Percentiles rank a stretch among this genome's conserved stretches.
phyloP scores from a whole-genome alignment of 75 land plant species.

The Picea sitchensis region DNA sequence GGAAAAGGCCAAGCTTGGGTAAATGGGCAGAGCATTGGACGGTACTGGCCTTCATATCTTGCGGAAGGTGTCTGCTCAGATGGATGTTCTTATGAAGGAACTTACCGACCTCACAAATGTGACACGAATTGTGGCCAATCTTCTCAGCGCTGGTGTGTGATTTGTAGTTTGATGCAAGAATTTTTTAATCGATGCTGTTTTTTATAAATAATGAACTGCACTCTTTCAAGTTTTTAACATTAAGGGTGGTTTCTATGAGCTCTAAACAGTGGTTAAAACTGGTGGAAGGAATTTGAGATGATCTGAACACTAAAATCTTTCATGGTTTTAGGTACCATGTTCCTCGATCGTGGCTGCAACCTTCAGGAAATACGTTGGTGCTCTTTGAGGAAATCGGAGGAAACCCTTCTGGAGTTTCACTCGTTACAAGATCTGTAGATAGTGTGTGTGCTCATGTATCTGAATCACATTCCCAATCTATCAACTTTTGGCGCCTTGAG shows the following conservation, averaged over 20 bases:
- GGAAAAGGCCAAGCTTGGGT: constrained; percentile 95
- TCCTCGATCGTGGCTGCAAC: constrained; percentile 68
- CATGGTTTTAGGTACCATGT: constrained; percentile 62
- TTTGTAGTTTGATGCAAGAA: neutral
- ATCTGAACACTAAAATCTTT: neutral
- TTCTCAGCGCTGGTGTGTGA: constrained; percentile 81
- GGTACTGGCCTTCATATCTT: constrained; percentile 79
- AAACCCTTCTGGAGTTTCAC: constrained; percentile 42
- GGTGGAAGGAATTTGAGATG: neutral
- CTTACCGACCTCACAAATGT: constrained; percentile 57
- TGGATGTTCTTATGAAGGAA: constrained; percentile 65
- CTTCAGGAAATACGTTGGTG: constrained; percentile 70
- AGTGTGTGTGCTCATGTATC: constrained; percentile 72
- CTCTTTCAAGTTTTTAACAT: neutral
- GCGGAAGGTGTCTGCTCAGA: constrained; percentile 33
- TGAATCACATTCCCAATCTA: constrained; percentile 56
- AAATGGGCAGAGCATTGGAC: constrained; percentile 79
- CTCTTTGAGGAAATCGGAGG: constrained; percentile 88
- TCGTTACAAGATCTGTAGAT: constrained; percentile 56
- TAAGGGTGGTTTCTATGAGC: neutral
- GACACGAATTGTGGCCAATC: constrained; percentile 59
- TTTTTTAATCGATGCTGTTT: neutral
- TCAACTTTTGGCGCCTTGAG: constrained; percentile 39
- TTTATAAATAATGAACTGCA: neutral
- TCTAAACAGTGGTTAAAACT: neutral